Base-by-base conservation (phyloP, 2,329 filamentous ascomycete species). In the Neodidymelliopsis sp. region DNA sequence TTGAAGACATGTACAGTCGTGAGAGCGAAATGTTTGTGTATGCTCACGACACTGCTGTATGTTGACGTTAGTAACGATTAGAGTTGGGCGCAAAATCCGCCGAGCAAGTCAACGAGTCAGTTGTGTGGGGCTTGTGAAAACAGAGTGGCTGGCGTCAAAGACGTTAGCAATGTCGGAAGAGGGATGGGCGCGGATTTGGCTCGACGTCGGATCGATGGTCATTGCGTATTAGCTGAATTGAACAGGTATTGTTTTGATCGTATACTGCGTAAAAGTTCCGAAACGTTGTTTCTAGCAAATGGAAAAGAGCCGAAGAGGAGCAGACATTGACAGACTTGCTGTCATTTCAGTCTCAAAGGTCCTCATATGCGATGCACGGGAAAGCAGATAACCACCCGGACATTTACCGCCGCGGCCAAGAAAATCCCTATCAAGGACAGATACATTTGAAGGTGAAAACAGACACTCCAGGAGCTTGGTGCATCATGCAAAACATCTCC, bases 361-460 rank as follows among this genome's bases (percentile, higher is more conserved):
- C 46, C 60, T 57, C 54, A 60, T 57, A 63, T 61, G 59, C 66
- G 64, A 65, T 71, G 66, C 65, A 65, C 40, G 35, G 39, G 51
- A 59, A 57, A 56, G 49, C 57, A 67, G 51, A 61, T 48, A 59
- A 60, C 62, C 67, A 62, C 68, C 65, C 62, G 60, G 65, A 68
- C 65, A 58, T 67, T 42, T 63, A 62, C 44, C 62, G 54, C 69
- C 44, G 40, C 30, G 24, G 20, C 19, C 24, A n/a, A 13, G 35
- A 23, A 35, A 36, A 28, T 30, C 60, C 60, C 56, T 47, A 54
- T 50, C 23, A 51, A 63, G 56, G 65, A 64, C 69, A 70, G 70
- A 66, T 70, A 72, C 67, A 72, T 67, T 59, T 49, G 56, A 57
- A 63, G 44, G 51, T 54, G 54, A 24, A 41, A 24, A 12, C 43